These are phyloP conservation scores for Noccaea bulbosa DNA, from an alignment of 345 rosid genomes.

Conservation along the genomic window DNA sequence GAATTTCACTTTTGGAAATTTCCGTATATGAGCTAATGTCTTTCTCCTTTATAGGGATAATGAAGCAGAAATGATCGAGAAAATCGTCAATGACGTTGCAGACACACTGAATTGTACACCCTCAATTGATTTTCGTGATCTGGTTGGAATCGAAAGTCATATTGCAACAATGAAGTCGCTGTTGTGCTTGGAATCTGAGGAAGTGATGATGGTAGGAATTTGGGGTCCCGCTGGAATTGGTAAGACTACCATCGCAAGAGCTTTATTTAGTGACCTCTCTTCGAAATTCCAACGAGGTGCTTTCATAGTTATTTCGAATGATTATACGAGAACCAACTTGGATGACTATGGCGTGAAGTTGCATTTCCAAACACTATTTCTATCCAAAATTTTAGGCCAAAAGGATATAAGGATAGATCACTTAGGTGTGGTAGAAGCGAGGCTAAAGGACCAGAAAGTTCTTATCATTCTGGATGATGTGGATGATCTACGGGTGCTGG, in stretches of 20 bases:
- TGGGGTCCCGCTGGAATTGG: conserved; percentile 53
- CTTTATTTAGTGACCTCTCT: neutral
- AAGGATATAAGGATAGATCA: conserved; percentile 5
- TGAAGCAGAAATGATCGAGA: conserved; percentile 1
- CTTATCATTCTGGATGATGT: conserved; percentile 30
- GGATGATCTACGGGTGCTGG: neutral
- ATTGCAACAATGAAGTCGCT: neutral
- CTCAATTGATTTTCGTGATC: neutral
- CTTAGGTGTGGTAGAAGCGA: neutral
- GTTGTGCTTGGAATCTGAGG: neutral
- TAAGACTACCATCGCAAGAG: conserved; percentile 50
- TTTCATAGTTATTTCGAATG: neutral
- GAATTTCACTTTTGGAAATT: neutral
- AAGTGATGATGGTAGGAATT: conserved; percentile 42
- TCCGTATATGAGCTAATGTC: neutral
- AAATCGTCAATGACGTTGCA: conserved; percentile 10
- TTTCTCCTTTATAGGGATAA: neutral
- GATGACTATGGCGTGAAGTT: conserved; percentile 23
- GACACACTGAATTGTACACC: neutral
- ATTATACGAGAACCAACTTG: neutral
- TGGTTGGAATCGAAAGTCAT: conserved; percentile 37
- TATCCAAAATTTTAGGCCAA: conserved; percentile 29
- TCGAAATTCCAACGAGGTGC: neutral
- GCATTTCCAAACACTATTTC: conserved; percentile 42
- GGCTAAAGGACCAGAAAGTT: conserved; percentile 9